phyloP scores from a whole-genome alignment of 805 yeast species.

The Spathaspora passalidarum region DNA sequence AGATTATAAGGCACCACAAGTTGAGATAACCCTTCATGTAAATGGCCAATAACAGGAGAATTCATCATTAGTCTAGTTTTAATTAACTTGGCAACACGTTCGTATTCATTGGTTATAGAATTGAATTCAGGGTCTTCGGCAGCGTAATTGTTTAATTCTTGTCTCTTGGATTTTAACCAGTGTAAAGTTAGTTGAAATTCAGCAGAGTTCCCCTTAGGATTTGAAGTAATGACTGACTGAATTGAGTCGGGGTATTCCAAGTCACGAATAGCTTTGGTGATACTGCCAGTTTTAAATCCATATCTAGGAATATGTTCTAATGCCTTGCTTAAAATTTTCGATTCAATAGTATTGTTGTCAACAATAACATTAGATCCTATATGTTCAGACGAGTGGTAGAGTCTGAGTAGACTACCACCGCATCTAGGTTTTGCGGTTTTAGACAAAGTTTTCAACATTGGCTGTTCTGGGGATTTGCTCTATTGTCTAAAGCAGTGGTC shows the following conservation, averaged over 20 bases:
- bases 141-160: conserved; percentile 30
- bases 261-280: conserved; percentile 46
- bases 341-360: conserved; percentile 32
- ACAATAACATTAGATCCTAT: conserved; percentile 33
- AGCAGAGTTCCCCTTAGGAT: conserved; percentile 42
- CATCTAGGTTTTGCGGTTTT: neutral
- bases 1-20: conserved; percentile 66
- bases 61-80: conserved; percentile 53
- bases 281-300: conserved; percentile 51
- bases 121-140: conserved; percentile 25
- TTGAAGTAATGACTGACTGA: conserved; percentile 36
- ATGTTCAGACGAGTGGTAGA: conserved; percentile 37
- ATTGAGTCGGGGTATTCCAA: conserved; percentile 53
- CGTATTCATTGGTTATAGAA: conserved; percentile 33
- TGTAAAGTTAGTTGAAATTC: conserved; percentile 56
- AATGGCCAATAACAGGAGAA: conserved; percentile 40
- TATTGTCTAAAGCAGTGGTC: neutral
- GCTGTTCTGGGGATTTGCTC: neutral
- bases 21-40: conserved; percentile 53
- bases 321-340: conserved; percentile 37
- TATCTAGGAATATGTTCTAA: conserved; percentile 43
- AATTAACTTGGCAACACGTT: conserved; percentile 43
- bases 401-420: neutral
- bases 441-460: neutral
- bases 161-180: conserved; percentile 44